phyloP scores from a whole-genome alignment of 805 yeast genomes.

The Teunomyces funiuensis region DNA sequence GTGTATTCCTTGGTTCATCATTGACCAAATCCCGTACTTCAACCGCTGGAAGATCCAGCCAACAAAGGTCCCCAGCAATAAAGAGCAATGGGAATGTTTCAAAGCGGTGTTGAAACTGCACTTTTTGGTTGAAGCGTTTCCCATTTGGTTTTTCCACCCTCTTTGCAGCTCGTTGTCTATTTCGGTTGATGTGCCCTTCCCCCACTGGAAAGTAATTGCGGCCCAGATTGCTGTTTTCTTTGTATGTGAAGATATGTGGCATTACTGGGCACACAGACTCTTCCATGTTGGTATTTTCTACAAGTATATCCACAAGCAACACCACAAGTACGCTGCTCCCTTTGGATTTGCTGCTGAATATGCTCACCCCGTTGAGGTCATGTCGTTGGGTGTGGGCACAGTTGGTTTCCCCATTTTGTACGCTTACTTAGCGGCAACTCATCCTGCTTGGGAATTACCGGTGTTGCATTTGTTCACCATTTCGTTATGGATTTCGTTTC shows the following conservation, averaged over 20 bases:
- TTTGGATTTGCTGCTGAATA: constrained; percentile 63
- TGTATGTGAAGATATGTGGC: constrained; percentile 59
- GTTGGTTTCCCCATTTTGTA: constrained; percentile 60
- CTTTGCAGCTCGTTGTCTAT: constrained; percentile 50
- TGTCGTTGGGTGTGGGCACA: constrained; percentile 58
- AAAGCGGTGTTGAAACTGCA: constrained; percentile 58
- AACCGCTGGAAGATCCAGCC: constrained; percentile 55
- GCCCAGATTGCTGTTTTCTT: constrained; percentile 50
- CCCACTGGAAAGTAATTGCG: constrained; percentile 40
- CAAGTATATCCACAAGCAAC: constrained; percentile 59
- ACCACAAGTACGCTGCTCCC: constrained; percentile 62
- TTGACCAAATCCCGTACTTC: constrained; percentile 54
- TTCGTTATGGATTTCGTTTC: constrained; percentile 49
- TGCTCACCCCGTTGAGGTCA: constrained; percentile 60
- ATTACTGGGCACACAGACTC: constrained; percentile 57
- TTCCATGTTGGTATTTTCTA: constrained; percentile 58
- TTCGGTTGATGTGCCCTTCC: constrained; percentile 54
- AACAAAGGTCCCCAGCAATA: constrained; percentile 48
- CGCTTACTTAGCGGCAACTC: constrained; percentile 43
- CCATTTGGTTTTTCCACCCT: constrained; percentile 65
- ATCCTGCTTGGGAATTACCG: constrained; percentile 20
- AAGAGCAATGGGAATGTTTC: constrained; percentile 63
- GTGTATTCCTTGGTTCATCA: constrained; percentile 58
- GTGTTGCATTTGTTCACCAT: constrained; percentile 54
- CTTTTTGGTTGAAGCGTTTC: constrained; percentile 57